phyloP scores from a whole-genome alignment of 2,329 filamentous ascomycete genomes.

The Nothophaeocryptopus gaeumannii region DNA sequence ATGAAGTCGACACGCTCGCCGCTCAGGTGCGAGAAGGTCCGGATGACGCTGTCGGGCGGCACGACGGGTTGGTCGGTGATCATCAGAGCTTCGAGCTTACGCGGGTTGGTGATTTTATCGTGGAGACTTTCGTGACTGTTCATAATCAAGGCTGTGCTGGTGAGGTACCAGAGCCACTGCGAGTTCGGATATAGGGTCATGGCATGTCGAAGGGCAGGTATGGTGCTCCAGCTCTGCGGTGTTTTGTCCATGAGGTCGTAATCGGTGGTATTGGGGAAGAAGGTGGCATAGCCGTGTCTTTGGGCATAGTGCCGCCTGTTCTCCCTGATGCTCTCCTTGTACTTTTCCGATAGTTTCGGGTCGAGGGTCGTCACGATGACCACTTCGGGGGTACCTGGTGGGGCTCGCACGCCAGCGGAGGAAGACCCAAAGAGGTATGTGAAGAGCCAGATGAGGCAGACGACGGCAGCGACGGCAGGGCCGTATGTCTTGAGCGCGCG shows the following conservation, averaged over 20 bases:
- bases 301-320: slow-evolving; percentile 84
- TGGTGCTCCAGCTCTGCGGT: slow-evolving; percentile 68
- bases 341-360: slow-evolving; percentile 61
- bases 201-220: slow-evolving; percentile 86
- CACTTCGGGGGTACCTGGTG: slow-evolving; percentile 51
- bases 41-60: slow-evolving; percentile 94
- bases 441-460: slow-evolving; percentile 33
- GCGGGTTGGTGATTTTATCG: slow-evolving; percentile 65
- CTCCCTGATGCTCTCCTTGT: slow-evolving; percentile 70
- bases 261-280: slow-evolving; percentile 73
- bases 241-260: slow-evolving; percentile 64
- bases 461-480: slow-evolving; percentile 45
- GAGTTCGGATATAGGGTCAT: slow-evolving; percentile 74
- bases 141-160: slow-evolving; percentile 85
- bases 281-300: slow-evolving; percentile 81
- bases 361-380: slow-evolving; percentile 88
- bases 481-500: slow-evolving; percentile 34
- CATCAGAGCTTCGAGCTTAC: slow-evolving; percentile 73
- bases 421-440: slow-evolving; percentile 30
- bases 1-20: slow-evolving; percentile 76
- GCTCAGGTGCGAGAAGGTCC: slow-evolving; percentile 81
- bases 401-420: slow-evolving; percentile 17
- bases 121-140: slow-evolving; percentile 69
- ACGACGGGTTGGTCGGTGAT: slow-evolving; percentile 82
- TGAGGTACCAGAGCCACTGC: slow-evolving; percentile 82